Percentiles rank a stretch among this genome's conserved stretches.
These are phyloP conservation scores for Zopfia rhizophila DNA, from an alignment of 2,329 filamentous ascomycete genomes.

Conservation along the genomic window DNA sequence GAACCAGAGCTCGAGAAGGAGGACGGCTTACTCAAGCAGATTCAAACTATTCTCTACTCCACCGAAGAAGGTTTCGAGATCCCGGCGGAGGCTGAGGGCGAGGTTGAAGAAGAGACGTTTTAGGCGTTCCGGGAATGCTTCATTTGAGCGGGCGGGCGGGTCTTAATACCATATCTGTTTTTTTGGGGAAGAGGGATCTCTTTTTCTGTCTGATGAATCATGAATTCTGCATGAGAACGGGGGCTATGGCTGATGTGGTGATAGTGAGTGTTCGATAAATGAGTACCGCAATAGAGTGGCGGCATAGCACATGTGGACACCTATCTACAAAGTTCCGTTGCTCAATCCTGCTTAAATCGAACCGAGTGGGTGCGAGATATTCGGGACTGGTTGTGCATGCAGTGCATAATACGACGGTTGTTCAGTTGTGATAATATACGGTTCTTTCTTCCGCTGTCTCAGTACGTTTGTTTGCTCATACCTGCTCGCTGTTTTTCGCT, in stretches of 20 bases:
- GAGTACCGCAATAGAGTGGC: slow-evolving; percentile 5
- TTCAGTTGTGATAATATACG: no score
- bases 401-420: no score
- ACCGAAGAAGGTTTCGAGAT: slow-evolving; percentile 90
- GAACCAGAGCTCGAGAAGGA: slow-evolving; percentile 95
- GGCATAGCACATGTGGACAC: slow-evolving; percentile 12
- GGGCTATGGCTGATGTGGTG: slow-evolving; percentile 1
- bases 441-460: no score
- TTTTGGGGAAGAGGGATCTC: slow-evolving; percentile 21
- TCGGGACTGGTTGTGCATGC: no score
- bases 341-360: slow-evolving; percentile 7
- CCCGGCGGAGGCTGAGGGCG: slow-evolving; percentile 77
- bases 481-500: no score
- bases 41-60: slow-evolving; percentile 96
- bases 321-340: slow-evolving; percentile 13
- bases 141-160: slow-evolving; percentile 43
- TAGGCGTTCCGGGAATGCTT: slow-evolving; percentile 34
- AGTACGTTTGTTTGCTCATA: no score
- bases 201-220: slow-evolving; percentile 17
- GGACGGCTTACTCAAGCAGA: slow-evolving; percentile 90
- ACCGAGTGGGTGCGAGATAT: no score
- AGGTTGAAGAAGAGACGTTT: slow-evolving; percentile 76
- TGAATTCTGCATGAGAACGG: slow-evolving; percentile 14
- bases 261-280: slow-evolving; percentile 10
- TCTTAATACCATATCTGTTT: slow-evolving; percentile 46